phyloP scores from a whole-genome alignment of 768 basidiomycete genomes.

The Serpula lacrymans region DNA sequence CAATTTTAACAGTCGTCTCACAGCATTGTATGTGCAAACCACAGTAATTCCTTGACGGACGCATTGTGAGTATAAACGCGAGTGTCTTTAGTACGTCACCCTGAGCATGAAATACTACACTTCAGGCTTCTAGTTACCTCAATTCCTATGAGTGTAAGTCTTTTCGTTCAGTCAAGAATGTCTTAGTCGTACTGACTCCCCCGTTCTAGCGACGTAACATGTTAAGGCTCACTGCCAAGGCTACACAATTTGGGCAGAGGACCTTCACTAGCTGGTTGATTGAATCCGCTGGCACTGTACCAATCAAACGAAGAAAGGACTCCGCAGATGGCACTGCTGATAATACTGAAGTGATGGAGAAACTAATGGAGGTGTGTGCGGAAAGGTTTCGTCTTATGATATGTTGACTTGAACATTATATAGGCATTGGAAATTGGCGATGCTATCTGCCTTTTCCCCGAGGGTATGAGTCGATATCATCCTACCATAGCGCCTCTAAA shows the following conservation, averaged over 20 bases:
- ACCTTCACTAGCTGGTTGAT: constrained; percentile 92
- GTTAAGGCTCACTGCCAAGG: constrained; percentile 83
- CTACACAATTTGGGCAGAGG: constrained; percentile 76
- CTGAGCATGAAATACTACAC: constrained; percentile 2
- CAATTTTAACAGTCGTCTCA: constrained; percentile 1
- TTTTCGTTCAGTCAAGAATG: not conserved
- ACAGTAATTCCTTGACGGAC: constrained; percentile 84
- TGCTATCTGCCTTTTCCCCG: constrained; percentile 81
- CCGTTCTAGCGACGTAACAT: constrained; percentile 63
- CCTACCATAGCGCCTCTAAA: constrained; percentile 86
- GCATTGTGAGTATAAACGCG: constrained; percentile 55
- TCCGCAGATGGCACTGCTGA: constrained; percentile 50
- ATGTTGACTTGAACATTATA: constrained; percentile 8
- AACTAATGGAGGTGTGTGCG: constrained; percentile 66
- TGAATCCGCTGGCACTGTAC: constrained; percentile 83
- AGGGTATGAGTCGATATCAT: constrained; percentile 83
- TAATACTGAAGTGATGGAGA: constrained; percentile 67
- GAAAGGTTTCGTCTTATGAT: constrained; percentile 8
- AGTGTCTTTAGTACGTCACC: not conserved
- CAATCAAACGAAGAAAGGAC: constrained; percentile 76
- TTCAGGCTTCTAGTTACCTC: constrained; percentile 68
- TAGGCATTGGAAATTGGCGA: constrained; percentile 76
- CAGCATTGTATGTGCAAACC: constrained; percentile 84
- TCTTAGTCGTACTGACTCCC: constrained; percentile 5
- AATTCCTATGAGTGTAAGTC: constrained; percentile 61